Conservation (phyloP, 208 protist genomes). For the Leishmania lainsoni region DNA sequence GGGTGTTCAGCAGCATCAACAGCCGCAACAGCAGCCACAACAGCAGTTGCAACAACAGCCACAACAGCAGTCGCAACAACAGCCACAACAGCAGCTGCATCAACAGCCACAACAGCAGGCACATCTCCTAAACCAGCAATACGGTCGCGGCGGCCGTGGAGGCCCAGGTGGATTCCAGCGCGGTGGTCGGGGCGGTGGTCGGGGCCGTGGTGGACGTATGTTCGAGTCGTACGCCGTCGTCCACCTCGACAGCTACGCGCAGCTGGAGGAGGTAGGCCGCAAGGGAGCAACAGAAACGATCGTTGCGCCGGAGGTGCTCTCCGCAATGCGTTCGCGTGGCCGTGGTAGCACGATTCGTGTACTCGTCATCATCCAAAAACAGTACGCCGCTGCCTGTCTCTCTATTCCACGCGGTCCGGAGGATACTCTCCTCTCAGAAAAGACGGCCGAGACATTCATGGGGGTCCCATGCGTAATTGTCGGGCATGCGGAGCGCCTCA, state of each 20-base stretch:
- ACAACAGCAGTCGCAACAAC: conserved; percentile 11
- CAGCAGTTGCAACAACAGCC: conserved; percentile 5
- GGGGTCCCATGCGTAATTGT: conserved; percentile 53
- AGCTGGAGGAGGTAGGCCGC: conserved; percentile 68
- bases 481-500: conserved; percentile 63
- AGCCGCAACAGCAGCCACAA: neutral
- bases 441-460: conserved; percentile 58
- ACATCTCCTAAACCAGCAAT: conserved; percentile 17
- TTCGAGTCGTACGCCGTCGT: conserved; percentile 53
- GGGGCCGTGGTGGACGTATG: conserved; percentile 26
- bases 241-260: conserved; percentile 72
- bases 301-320: conserved; percentile 38
- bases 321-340: conserved; percentile 36
- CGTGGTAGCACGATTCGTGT: conserved; percentile 42
- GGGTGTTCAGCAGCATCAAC: conserved; percentile 8
- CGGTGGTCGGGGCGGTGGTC: conserved; percentile 26
- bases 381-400: conserved; percentile 66
- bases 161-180: conserved; percentile 22
- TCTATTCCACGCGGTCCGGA: conserved; percentile 60
- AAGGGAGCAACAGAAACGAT: conserved; percentile 52
- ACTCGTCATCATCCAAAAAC: conserved; percentile 64
- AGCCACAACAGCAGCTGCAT: neutral
- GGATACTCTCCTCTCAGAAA: conserved; percentile 70
- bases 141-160: conserved; percentile 28
- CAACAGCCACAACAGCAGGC: conserved; percentile 13